Evolutionary conservation across 2,329 filamentous ascomycete genomes (phyloP).

Genomic region (Aspergillus puulaauensis): DNA sequence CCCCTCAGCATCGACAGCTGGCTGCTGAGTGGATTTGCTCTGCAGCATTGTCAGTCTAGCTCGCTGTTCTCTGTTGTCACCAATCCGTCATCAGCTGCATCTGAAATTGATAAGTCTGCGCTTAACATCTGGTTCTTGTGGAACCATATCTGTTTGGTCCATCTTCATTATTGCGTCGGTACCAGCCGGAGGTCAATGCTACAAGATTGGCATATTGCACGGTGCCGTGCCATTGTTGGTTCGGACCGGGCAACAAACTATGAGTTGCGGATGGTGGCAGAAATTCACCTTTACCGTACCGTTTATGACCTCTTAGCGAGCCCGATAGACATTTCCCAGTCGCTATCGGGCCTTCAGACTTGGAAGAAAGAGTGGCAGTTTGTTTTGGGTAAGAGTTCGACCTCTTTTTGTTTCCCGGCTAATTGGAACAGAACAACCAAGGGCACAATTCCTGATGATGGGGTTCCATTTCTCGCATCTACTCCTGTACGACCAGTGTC

Average conservation of each 20-base stretch:
- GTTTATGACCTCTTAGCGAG: slow-evolving; percentile 41
- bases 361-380: slow-evolving; percentile 44
- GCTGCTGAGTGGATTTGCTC: slow-evolving; percentile 45
- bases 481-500: slow-evolving; percentile 38
- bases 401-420: not conserved
- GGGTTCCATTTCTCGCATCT: slow-evolving; percentile 48
- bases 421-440: slow-evolving; percentile 1
- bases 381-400: slow-evolving; percentile 33
- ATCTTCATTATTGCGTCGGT: slow-evolving; percentile 49
- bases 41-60: slow-evolving; percentile 44
- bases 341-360: slow-evolving; percentile 32
- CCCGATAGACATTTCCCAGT: slow-evolving; percentile 33
- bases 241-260: slow-evolving; percentile 45
- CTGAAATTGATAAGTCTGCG: slow-evolving; percentile 12
- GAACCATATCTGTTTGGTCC: slow-evolving; percentile 47
- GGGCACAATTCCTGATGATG: slow-evolving; percentile 28
- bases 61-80: slow-evolving; percentile 17
- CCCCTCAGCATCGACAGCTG: slow-evolving; percentile 48
- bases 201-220: slow-evolving; percentile 37
- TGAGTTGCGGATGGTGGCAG: slow-evolving; percentile 48
- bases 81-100: slow-evolving; percentile 23
- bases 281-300: slow-evolving; percentile 48
- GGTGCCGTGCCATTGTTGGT: slow-evolving; percentile 37
- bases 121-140: slow-evolving; percentile 40
- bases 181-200: slow-evolving; percentile 42